Evolutionary conservation across 257 asterid species (phyloP), one percentile per base, ranked within the genome.

Genomic region (Sherardia arvensis): DNA sequence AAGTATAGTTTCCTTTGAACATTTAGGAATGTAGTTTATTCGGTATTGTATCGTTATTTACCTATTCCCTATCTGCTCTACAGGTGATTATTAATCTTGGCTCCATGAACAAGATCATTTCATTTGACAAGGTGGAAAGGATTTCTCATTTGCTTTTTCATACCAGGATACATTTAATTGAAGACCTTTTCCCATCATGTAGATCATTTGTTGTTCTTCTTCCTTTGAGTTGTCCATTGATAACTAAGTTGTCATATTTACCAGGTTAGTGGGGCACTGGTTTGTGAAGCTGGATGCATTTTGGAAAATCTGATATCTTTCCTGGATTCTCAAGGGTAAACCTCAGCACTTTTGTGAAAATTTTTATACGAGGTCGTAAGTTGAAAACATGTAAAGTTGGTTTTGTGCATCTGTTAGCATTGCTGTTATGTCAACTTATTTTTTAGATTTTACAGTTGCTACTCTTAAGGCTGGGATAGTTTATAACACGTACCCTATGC

Each of bases 211-310:
- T 58, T 40, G 14, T 28, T 14, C 17, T 28, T 43, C 25, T 68
- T 48, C 38, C 4, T 30, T 40, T 14, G 54, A 8, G 36, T 5
- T 32, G 23, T 18, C 30, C 26, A 0, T 22, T n/a, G 32, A 21
- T 1, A 1, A 36, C 8, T 59, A 30, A 23, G 26, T 49, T 68
- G 58, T 18, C 17, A 3, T 61, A 26, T 45, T 74, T 61, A 20
- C 61, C 75, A 92, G 98, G 92, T 68, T 76, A 87, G 96, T 59
- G 96, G 97, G 65, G 73, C 85, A 77, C 81, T 92, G 83, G 96
- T 92, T 65, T 92, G 99, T 71, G 99, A 89, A 79, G 97, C 99
- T 64, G 99, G 99, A 74, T 89, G 99, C 94, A 89, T 92, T 76
- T 82, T 92, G 80, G 99, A 92, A 80, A 92, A 87, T 75, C 86